Percentiles rank a stretch among this genome's conserved stretches.
These are phyloP conservation scores for Talaromyces proteolyticus DNA, from an alignment of 495 filamentous ascomycete species.

Conservation along the genomic window DNA sequence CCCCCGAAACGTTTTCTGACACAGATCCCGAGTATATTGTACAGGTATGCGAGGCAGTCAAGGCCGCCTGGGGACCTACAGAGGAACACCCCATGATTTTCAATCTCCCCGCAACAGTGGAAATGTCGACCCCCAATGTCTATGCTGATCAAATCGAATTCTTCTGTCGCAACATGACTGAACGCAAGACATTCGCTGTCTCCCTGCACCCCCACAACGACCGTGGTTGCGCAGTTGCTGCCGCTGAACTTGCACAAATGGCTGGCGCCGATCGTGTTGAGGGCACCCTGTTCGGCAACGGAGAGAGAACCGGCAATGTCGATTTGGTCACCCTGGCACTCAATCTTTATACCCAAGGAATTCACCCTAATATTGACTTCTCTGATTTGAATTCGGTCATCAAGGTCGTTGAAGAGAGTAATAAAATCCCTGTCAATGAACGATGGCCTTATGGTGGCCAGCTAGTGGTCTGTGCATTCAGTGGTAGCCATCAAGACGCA, in stretches of 20 bases:
- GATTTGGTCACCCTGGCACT: slow-evolving; percentile 91
- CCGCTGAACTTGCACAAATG: slow-evolving; percentile 92
- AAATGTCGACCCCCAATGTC: slow-evolving; percentile 92
- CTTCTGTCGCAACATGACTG: slow-evolving; percentile 78
- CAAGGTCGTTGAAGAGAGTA: slow-evolving; percentile 83
- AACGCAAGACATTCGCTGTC: slow-evolving; percentile 75
- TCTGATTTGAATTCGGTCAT: slow-evolving; percentile 85
- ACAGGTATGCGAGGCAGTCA: slow-evolving; percentile 87
- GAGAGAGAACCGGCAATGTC: slow-evolving; percentile 93
- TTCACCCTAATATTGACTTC: slow-evolving; percentile 85
- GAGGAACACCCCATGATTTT: slow-evolving; percentile 87
- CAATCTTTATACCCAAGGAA: slow-evolving; percentile 95
- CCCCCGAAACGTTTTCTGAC: slow-evolving; percentile 94
- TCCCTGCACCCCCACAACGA: slow-evolving; percentile 94
- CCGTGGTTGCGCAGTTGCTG: slow-evolving; percentile 81
- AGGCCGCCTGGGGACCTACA: slow-evolving; percentile 87
- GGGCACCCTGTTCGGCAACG: slow-evolving; percentile 92
- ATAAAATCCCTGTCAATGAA: slow-evolving; percentile 90
- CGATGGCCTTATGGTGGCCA: slow-evolving; percentile 79
- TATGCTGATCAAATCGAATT: slow-evolving; percentile 97
- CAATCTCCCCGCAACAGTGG: slow-evolving; percentile 95
- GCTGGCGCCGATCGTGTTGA: slow-evolving; percentile 95
- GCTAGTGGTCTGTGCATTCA: slow-evolving; percentile 85
- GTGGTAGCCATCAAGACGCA: slow-evolving; percentile 91
- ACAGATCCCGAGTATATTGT: slow-evolving; percentile 79